These are phyloP conservation scores for Yamadazyma endophytica DNA, from an alignment of 805 yeast species.

Conservation along the genomic window DNA sequence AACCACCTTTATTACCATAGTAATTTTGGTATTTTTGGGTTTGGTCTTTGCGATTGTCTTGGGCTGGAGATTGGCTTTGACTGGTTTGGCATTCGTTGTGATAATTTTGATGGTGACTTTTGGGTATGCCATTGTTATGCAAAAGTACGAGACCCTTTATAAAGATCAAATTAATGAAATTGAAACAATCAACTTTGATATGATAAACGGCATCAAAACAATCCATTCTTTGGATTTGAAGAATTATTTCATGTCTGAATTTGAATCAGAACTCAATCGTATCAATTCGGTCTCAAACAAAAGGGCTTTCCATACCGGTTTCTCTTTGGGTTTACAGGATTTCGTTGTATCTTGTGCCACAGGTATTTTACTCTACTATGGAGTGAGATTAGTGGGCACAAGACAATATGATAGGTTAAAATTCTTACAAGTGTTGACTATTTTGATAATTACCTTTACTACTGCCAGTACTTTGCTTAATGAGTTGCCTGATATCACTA, in stretches of 20 bases:
- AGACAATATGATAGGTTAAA: constrained; percentile 53
- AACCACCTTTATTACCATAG: constrained; percentile 48
- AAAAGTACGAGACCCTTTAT: constrained; percentile 55
- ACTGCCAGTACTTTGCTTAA: constrained; percentile 56
- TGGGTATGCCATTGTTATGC: constrained; percentile 48
- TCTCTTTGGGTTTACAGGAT: constrained; percentile 59
- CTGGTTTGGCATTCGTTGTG: constrained; percentile 75
- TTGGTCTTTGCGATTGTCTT: constrained; percentile 68
- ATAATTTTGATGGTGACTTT: constrained; percentile 49
- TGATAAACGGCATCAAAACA: constrained; percentile 57
- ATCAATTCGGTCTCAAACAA: constrained; percentile 39
- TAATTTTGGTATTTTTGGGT: constrained; percentile 56
- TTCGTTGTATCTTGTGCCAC: constrained; percentile 59
- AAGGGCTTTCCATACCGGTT: constrained; percentile 61
- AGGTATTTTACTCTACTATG: constrained; percentile 73
- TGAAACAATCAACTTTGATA: constrained; percentile 52
- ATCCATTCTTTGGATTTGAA: constrained; percentile 56
- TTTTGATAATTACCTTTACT: constrained; percentile 69
- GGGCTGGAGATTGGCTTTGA: constrained; percentile 87
- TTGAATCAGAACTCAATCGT: constrained; percentile 20
- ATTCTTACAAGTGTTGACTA: constrained; percentile 64
- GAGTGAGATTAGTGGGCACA: constrained; percentile 62
- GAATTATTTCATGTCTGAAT: constrained; percentile 39
- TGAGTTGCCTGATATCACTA: constrained; percentile 72
- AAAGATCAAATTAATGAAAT: constrained; percentile 50